Evolutionary conservation across 192 early-diverging fungal genomes (phyloP).

Genomic region (Helicostylum pulchrum): DNA sequence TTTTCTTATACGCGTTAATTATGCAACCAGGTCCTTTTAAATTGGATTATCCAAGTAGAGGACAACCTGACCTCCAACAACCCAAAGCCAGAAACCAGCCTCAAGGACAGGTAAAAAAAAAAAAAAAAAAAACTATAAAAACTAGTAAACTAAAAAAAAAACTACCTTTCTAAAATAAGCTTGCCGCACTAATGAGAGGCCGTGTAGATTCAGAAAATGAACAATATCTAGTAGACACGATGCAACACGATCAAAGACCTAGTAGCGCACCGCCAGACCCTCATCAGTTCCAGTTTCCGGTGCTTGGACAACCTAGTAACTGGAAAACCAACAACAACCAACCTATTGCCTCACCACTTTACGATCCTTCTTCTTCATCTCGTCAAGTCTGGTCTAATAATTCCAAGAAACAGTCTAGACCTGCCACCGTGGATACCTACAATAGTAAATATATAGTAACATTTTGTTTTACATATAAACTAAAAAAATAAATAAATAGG

Average conservation of each 20-base stretch:
- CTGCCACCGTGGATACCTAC: background rate
- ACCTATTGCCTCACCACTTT: conserved; percentile 3
- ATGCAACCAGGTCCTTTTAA: conserved; percentile 19
- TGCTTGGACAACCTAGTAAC: background rate
- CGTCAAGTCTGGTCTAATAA: conserved; percentile 22
- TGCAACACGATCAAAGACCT: conserved; percentile 14
- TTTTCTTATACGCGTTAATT: conserved; percentile 1
- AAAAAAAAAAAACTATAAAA: background rate
- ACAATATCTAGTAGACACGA: conserved; percentile 2
- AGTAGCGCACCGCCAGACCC: conserved; percentile 23
- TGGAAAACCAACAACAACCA: background rate
- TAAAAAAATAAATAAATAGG: background rate
- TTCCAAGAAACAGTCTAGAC: background rate
- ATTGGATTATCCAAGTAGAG: conserved; percentile 5
- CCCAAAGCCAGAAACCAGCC: conserved; percentile 21
- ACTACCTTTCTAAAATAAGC: background rate
- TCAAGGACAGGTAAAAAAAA: conserved; percentile 22
- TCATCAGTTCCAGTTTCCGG: conserved; percentile 9
- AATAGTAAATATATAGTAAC: background rate
- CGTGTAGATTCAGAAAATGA: conserved; percentile 13
- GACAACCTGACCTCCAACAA: conserved; percentile 20
- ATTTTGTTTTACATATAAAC: no score
- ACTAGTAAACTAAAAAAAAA: background rate
- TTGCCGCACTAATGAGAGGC: conserved; percentile 25
- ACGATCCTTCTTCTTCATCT: conserved; percentile 18